Conservation (phyloP, 768 basidiomycete genomes). For the Crassisporium funariophilum region DNA sequence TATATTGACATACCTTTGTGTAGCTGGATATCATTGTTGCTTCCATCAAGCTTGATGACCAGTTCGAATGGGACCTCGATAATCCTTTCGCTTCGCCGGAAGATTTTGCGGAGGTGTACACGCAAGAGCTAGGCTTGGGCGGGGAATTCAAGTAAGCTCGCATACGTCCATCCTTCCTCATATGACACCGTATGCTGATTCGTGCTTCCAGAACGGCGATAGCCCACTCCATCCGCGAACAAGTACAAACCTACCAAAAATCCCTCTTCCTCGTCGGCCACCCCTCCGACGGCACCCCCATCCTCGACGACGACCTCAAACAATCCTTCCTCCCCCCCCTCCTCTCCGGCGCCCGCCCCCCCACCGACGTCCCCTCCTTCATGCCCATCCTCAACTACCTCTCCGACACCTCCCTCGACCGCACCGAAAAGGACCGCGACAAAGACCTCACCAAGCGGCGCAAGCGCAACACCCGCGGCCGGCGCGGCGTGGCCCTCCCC, state of each 20-base stretch:
- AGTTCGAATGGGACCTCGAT: conserved; percentile 97
- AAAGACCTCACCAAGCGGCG: conserved; percentile 87
- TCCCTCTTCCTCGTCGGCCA: conserved; percentile 91
- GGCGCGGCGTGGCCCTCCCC: conserved; percentile 80
- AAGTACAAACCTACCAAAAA: conserved; percentile 89
- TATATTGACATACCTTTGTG: conserved; percentile 5
- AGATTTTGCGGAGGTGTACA: conserved; percentile 87
- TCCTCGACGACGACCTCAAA: conserved; percentile 91
- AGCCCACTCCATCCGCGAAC: conserved; percentile 93
- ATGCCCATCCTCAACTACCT: conserved; percentile 91
- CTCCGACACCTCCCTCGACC: conserved; percentile 86
- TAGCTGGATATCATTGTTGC: conserved; percentile 96
- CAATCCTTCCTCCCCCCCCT: conserved; percentile 88
- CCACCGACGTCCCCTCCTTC: conserved; percentile 76
- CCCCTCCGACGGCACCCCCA: conserved; percentile 72
- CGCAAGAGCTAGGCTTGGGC: conserved; percentile 82
- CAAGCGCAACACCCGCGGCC: conserved; percentile 81
- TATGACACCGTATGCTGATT: not conserved
- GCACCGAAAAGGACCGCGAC: conserved; percentile 90
- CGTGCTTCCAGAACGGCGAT: conserved; percentile 79
- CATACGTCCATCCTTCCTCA: not conserved
- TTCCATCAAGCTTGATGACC: conserved; percentile 90
- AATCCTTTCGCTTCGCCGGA: conserved; percentile 83
- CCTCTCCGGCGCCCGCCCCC: conserved; percentile 65
- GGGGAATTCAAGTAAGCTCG: conserved; percentile 87